Conservation (phyloP, 352 stramenopile species). For the Globisporangium takayamanum region DNA sequence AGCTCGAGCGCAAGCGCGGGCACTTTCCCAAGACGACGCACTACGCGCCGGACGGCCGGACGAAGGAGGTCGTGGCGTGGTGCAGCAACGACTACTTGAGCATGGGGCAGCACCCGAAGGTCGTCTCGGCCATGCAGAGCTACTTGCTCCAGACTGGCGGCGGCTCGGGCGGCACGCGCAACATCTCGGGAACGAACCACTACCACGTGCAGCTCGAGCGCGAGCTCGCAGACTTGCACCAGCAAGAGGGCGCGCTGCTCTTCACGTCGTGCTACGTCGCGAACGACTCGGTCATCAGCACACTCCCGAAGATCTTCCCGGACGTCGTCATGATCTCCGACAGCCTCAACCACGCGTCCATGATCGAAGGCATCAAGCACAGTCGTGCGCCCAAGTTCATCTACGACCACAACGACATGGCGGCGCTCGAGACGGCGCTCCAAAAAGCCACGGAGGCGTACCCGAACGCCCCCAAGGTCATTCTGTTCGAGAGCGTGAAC, state of each 20-base stretch:
- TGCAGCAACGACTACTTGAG: slow-evolving; percentile 89
- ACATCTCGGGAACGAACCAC: slow-evolving; percentile 90
- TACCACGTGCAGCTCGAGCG: slow-evolving; percentile 86
- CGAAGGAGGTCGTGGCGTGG: slow-evolving; percentile 85
- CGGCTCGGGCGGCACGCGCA: slow-evolving; percentile 81
- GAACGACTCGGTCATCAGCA: slow-evolving; percentile 87
- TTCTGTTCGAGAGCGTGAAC: slow-evolving; percentile 86
- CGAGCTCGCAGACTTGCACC: slow-evolving; percentile 82
- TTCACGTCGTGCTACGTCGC: slow-evolving; percentile 90
- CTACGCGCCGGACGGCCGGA: slow-evolving; percentile 54
- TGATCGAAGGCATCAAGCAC: slow-evolving; percentile 85
- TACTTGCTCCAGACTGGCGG: slow-evolving; percentile 76
- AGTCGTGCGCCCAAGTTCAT: slow-evolving; percentile 73
- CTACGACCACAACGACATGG: slow-evolving; percentile 85
- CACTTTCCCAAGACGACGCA: slow-evolving; percentile 78
- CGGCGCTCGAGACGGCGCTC: slow-evolving; percentile 74
- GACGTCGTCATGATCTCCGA: slow-evolving; percentile 88
- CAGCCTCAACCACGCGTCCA: slow-evolving; percentile 88
- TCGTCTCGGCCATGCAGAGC: slow-evolving; percentile 79
- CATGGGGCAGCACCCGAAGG: slow-evolving; percentile 88
- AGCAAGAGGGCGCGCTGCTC: slow-evolving; percentile 76
- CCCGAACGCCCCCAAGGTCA: slow-evolving; percentile 71
- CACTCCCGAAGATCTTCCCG: slow-evolving; percentile 88
- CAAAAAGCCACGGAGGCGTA: slow-evolving; percentile 39
- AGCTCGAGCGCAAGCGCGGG: slow-evolving; percentile 83